Evolutionary conservation across 73 alveolate species (phyloP), one percentile per base, ranked within the genome.

Genomic region (Loxodes magnus): DNA sequence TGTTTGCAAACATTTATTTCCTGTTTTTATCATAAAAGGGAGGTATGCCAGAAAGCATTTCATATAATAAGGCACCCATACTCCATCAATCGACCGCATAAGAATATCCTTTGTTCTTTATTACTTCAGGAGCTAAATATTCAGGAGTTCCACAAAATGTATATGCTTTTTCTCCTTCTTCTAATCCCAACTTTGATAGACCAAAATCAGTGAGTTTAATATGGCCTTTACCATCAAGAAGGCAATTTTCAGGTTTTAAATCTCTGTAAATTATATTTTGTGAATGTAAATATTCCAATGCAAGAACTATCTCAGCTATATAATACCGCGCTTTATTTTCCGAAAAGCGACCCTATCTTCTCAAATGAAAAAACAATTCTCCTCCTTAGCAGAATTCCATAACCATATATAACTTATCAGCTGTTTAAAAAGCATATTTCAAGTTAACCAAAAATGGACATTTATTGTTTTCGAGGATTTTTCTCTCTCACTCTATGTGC

Each of bases 341-440:
- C 29, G 79, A 58, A 48, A 83, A 72, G 35, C 78, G 56, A 27
- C 88, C 68, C 54, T 82, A 88, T 15, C 62, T 62, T 37, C 79
- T 73, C 10, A 93, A 72, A 38, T 75, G 75, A 51, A 85, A 81
- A 2, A 88, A 77, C 38, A 93, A 64, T 41, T 93, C 99, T 9
- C 99, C 99, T 0, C 97, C 98, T n/a, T 93, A 92, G 57, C 96
- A 81, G 73, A 84, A 93, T 23, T 89, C 97, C 27, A 89, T 51
- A 30, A 93, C 75, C 52, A 93, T 71, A 53, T 74, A 93, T 23
- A 93, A 67, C 61, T 93, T 82, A 49, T 84, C 91, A 52, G 71
- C 60, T 15, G 95, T 88, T 70, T 93, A 82, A 71, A 93, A 93
- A 3, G 97, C 93, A 53, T 68, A 88, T 54, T 87, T 81, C 36